phyloP scores from a whole-genome alignment of 2,329 filamentous ascomycete genomes.

The Alternaria dauci region DNA sequence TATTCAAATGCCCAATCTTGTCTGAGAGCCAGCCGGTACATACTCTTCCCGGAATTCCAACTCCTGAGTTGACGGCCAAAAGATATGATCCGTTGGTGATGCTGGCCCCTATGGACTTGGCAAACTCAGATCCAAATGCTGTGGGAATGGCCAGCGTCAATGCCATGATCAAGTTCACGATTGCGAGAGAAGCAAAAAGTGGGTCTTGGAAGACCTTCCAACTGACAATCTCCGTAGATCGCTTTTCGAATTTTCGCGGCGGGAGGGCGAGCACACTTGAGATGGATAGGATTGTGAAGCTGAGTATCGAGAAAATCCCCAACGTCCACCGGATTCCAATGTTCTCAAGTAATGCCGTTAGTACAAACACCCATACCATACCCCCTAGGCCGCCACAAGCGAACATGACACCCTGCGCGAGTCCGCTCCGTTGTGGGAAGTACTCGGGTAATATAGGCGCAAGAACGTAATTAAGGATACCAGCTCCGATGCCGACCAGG shows the following conservation, averaged over 20 bases:
- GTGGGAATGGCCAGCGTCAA: constrained; percentile 58
- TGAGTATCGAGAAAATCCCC: constrained; percentile 51
- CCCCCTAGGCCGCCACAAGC: constrained; percentile 29
- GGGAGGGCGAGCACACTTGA: constrained; percentile 48
- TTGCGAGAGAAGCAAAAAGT: constrained; percentile 54
- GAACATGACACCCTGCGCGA: constrained; percentile 30
- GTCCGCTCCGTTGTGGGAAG: constrained; percentile 57
- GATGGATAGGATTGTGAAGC: constrained; percentile 51
- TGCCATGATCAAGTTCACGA: constrained; percentile 51
- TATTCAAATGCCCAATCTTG: constrained; percentile 59
- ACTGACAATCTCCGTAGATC: constrained; percentile 51
- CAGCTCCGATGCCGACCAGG: constrained; percentile 56
- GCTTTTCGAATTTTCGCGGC: constrained; percentile 51
- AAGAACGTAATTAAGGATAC: constrained; percentile 56
- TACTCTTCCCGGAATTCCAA: constrained; percentile 58
- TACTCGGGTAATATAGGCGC: constrained; percentile 60
- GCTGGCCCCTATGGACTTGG: constrained; percentile 54
- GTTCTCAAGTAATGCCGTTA: constrained; percentile 53
- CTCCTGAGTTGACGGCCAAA: constrained; percentile 57
- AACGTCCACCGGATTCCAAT: constrained; percentile 59
- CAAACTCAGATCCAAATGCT: constrained; percentile 60
- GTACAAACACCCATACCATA: constrained; percentile 22
- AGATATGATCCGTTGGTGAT: constrained; percentile 55
- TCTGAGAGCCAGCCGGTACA: constrained; percentile 58
- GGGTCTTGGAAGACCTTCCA: constrained; percentile 50